These are phyloP conservation scores for Hyphopichia wangnamkhiaoensis DNA, from an alignment of 1,139 yeast genomes.

Conservation along the genomic window DNA sequence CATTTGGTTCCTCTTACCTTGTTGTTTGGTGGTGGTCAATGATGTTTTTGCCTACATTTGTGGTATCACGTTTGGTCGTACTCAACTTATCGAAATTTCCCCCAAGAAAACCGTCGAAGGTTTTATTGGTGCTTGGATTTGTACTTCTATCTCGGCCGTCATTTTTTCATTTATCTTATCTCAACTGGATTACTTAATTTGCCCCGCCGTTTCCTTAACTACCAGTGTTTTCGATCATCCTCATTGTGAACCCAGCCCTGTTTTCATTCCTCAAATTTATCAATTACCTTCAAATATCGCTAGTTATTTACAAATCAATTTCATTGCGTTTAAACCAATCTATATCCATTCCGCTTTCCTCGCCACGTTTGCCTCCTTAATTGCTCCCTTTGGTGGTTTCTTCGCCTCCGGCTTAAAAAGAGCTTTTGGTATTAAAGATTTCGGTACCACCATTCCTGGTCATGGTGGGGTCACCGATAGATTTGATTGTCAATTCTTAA, in stretches of 20 bases:
- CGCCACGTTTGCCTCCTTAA: conserved; percentile 93
- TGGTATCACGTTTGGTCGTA: conserved; percentile 94
- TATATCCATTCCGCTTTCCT: conserved; percentile 84
- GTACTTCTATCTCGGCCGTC: conserved; percentile 78
- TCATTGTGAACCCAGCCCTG: conserved; percentile 82
- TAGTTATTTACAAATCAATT: conserved; percentile 40
- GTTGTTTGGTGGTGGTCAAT: conserved; percentile 86
- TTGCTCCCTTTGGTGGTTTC: conserved; percentile 99
- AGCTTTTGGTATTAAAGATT: conserved; percentile 77
- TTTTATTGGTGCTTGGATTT: conserved; percentile 95
- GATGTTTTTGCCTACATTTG: conserved; percentile 96
- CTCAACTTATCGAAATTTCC: conserved; percentile 88
- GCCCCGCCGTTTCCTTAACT: conserved; percentile 76
- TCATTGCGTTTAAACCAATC: conserved; percentile 74
- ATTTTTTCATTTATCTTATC: conserved; percentile 64
- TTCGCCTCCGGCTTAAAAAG: conserved; percentile 96
- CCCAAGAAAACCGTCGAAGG: conserved; percentile 99
- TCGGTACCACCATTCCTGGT: conserved; percentile 54
- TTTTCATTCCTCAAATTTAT: conserved; percentile 76
- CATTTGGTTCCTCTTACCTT: conserved; percentile 93
- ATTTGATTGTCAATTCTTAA: conserved; percentile 95
- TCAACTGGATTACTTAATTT: conserved; percentile 73
- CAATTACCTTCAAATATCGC: conserved; percentile 71
- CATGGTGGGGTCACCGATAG: conserved; percentile 99
- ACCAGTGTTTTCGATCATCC: conserved; percentile 50